phyloP scores from a whole-genome alignment of 352 stramenopile genomes.

The Aphanomyces stellatus region DNA sequence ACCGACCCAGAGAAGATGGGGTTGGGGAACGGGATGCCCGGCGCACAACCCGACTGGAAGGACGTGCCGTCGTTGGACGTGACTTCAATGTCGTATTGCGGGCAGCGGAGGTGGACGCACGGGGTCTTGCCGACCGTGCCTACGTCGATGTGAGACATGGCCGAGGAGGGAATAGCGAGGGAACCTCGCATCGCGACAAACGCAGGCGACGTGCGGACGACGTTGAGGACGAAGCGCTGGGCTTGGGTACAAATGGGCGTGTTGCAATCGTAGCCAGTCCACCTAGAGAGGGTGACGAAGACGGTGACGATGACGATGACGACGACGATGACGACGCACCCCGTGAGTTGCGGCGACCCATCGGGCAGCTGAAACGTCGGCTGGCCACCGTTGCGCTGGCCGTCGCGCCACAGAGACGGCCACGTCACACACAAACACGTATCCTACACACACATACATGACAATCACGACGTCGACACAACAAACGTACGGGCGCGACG shows the following conservation, averaged over 20 bases:
- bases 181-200: conserved; percentile 49
- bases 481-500: conserved; percentile 30
- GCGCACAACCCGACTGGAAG: conserved; percentile 91
- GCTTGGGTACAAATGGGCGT: conserved; percentile 94
- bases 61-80: conserved; percentile 88
- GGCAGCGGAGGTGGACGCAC: conserved; percentile 61
- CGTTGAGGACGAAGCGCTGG: conserved; percentile 86
- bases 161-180: no score
- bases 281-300: conserved; percentile 21
- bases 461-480: neutral
- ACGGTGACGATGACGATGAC: neutral
- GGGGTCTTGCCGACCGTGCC: conserved; percentile 31
- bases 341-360: conserved; percentile 86
- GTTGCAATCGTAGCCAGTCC: conserved; percentile 95
- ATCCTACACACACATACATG: conserved; percentile 50
- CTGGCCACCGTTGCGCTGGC: conserved; percentile 75
- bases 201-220: conserved; percentile 26
- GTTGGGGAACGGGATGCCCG: conserved; percentile 52
- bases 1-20: conserved; percentile 29
- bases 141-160: neutral
- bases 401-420: conserved; percentile 85
- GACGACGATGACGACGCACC: conserved; percentile 28
- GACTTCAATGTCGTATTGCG: conserved; percentile 78
- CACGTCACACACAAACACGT: conserved; percentile 85
- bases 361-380: conserved; percentile 89